phyloP scores from a whole-genome alignment of 2,329 filamentous ascomycete species.

The Hypoxylon rubiginosum region DNA sequence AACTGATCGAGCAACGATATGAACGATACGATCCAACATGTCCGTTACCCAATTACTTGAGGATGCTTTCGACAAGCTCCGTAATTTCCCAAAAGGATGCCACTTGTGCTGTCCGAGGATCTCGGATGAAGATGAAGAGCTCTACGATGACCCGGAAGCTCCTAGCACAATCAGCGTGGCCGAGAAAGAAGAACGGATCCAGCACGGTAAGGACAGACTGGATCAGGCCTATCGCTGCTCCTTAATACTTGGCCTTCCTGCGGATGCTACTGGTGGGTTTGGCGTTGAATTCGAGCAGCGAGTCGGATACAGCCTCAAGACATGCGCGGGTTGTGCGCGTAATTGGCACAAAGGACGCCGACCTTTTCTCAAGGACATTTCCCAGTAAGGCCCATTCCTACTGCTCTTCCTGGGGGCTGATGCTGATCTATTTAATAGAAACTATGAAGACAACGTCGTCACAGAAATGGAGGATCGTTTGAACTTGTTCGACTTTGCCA shows the following conservation, averaged over 20 bases:
- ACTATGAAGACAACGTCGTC: constrained; percentile 65
- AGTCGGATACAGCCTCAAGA: constrained; percentile 70
- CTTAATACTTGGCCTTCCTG: constrained; percentile 75
- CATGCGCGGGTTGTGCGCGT: constrained; percentile 78
- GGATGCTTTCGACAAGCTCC: constrained; percentile 46
- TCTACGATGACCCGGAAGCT: constrained; percentile 70
- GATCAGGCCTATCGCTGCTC: constrained; percentile 76
- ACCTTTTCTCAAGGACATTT: constrained; percentile 71
- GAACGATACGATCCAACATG: constrained; percentile 45
- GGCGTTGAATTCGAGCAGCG: constrained; percentile 70
- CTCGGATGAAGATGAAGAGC: constrained; percentile 71
- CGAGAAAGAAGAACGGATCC: constrained; percentile 67
- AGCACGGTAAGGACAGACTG: constrained; percentile 68
- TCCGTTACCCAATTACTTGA: constrained; percentile 47
- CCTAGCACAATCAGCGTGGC: constrained; percentile 62
- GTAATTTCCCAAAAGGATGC: constrained; percentile 32
- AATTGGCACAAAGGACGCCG: constrained; percentile 80
- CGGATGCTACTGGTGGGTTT: constrained; percentile 71
- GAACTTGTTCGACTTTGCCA: constrained; percentile 70
- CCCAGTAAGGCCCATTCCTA: constrained; percentile 62
- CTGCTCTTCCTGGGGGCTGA: neutral
- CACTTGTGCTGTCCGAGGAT: constrained; percentile 79
- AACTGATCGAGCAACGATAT: constrained; percentile 36
- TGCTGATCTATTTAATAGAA: constrained; percentile 37
- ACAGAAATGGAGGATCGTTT: constrained; percentile 67